Conservation (phyloP, 805 yeast species). For the Komagataella mondaviorum region DNA sequence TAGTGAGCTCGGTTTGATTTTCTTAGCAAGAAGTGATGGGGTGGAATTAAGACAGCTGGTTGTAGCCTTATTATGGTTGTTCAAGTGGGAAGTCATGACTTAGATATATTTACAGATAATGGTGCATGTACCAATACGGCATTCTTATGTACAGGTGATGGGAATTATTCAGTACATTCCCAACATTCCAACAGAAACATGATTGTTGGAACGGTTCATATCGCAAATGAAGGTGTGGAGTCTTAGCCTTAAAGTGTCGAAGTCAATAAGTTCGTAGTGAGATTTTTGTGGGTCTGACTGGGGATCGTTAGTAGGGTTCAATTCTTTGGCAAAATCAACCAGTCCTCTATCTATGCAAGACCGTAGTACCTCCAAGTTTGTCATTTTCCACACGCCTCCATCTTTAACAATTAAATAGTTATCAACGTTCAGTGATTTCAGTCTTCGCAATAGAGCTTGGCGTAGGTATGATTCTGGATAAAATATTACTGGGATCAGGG, state of each 20-base stretch:
- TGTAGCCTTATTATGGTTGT: not conserved
- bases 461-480: slow-evolving; percentile 25
- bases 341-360: slow-evolving; percentile 47
- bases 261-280: not conserved
- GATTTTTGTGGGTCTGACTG: not conserved
- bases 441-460: slow-evolving; percentile 20
- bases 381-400: slow-evolving; percentile 33
- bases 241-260: not conserved
- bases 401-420: slow-evolving; percentile 28
- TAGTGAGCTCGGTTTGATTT: not conserved
- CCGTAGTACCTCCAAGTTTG: slow-evolving; percentile 34
- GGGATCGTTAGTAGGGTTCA: not conserved
- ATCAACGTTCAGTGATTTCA: slow-evolving; percentile 35
- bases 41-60: too few species aligned
- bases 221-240: not conserved
- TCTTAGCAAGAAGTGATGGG: not conserved
- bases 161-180: not conserved
- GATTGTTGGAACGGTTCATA: not conserved
- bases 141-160: not conserved
- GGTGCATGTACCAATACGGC: not conserved
- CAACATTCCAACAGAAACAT: not conserved
- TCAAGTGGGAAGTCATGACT: not conserved
- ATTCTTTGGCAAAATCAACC: slow-evolving; percentile 17
- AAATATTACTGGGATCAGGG: slow-evolving; percentile 23
- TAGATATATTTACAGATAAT: not conserved